Conservation (phyloP, 2,329 filamentous ascomycete genomes). For the Pseudogymnoascus sp. region DNA sequence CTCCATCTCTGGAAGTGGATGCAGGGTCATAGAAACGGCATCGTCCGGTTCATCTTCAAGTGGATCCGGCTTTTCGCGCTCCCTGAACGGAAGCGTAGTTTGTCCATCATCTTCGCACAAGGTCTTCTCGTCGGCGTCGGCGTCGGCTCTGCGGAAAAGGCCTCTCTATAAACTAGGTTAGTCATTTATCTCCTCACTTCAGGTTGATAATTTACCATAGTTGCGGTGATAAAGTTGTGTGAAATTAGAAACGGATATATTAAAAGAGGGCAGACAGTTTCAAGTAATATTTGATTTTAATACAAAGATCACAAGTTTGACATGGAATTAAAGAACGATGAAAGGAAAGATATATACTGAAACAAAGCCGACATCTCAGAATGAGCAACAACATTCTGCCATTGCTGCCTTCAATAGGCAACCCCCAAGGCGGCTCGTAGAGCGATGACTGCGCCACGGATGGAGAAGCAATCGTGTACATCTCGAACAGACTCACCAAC, state of each 20-base stretch:
- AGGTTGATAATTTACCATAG: background rate
- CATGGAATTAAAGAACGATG: background rate
- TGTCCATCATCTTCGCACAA: background rate
- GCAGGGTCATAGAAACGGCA: constrained; percentile 27
- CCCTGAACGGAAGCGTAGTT: background rate
- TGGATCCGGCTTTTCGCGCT: background rate
- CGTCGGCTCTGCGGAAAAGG: background rate
- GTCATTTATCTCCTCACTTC: background rate
- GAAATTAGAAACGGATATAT: background rate
- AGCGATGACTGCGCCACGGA: background rate
- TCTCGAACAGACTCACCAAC: background rate
- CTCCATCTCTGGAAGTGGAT: constrained; percentile 33
- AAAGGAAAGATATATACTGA: background rate
- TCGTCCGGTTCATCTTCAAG: background rate
- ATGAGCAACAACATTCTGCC: background rate
- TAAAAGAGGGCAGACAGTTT: background rate
- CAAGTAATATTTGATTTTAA: background rate
- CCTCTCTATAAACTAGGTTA: background rate
- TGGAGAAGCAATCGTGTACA: background rate
- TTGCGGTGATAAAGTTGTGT: background rate
- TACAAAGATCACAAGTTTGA: background rate
- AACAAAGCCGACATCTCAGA: background rate
- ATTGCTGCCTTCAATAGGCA: background rate
- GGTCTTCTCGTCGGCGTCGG: constrained; percentile 4
- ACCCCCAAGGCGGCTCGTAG: background rate